These are phyloP conservation scores for Entomortierella beljakovae DNA, from an alignment of 192 early-diverging fungal genomes.

Conservation along the genomic window DNA sequence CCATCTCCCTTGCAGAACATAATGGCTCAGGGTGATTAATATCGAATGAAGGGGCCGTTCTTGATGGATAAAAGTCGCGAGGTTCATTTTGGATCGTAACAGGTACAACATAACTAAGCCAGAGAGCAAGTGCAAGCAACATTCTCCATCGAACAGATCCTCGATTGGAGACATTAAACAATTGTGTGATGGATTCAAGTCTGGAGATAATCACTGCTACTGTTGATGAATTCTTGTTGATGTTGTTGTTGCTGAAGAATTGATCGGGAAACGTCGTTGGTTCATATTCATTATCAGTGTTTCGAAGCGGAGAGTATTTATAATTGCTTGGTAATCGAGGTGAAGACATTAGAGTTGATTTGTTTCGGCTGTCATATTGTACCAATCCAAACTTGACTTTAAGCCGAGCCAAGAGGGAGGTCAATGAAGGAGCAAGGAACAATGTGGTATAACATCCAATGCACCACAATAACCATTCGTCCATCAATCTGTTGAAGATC, in stretches of 20 bases:
- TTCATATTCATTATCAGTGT: neutral
- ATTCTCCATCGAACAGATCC: conserved; percentile 36
- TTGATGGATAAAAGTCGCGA: conserved; percentile 28
- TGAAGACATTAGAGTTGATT: conserved; percentile 1
- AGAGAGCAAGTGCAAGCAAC: conserved; percentile 16
- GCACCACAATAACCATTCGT: conserved; percentile 40
- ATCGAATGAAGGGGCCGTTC: conserved; percentile 23
- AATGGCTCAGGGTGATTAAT: conserved; percentile 38
- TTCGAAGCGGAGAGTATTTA: conserved; percentile 31
- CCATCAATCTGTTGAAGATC: conserved; percentile 47
- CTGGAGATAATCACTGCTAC: neutral
- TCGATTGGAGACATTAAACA: conserved; percentile 29
- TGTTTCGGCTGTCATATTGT: too few relatives aligned
- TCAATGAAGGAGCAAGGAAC: conserved; percentile 16
- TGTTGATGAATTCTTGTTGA: neutral
- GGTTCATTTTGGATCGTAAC: conserved; percentile 36
- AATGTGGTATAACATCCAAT: conserved; percentile 26
- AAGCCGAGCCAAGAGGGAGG: conserved; percentile 7
- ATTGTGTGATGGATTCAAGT: conserved; percentile 7
- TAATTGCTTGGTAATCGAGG: neutral
- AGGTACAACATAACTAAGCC: conserved; percentile 39
- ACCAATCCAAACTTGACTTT: neutral
- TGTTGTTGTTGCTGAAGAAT: neutral
- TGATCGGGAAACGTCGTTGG: neutral
- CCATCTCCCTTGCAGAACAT: conserved; percentile 24